Evolutionary conservation across 352 stramenopile species (phyloP), one percentile per base, ranked within the genome.

Genomic region (Globisporangium barbulae): DNA sequence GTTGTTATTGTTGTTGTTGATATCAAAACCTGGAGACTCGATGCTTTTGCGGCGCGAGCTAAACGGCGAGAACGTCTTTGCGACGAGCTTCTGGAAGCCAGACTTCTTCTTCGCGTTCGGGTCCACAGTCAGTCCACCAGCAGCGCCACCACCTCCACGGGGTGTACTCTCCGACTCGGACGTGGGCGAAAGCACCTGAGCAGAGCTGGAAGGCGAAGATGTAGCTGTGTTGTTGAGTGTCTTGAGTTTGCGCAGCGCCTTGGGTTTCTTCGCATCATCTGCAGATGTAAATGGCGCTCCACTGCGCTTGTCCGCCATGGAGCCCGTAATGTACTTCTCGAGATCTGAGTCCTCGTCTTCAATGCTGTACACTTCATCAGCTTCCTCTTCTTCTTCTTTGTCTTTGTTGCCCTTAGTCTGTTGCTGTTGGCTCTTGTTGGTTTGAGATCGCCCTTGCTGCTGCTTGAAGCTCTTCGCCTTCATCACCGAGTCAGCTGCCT

Each of bases 71-170:
- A 91, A 71, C 1, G 71, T 74, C 44, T 79, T 81, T 25, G 76
- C 75, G 31, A 90, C 75, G 22, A 90, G 71, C n/a, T 84, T 89
- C 63, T 87, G 70, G 25, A 91, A 74, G 25, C 80, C 85, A 7
- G 73, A 80, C 50, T 77, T 76, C 59, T 83, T 85, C 42, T 71
- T 77, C 53, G 42, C 56, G 1, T 30, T 13, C 2, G 42, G 42
- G 33, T 62, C 56, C 22, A 54, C 28, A 10, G 37, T 35, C 5
- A 53, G 64, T 15, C 21, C 21, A 65, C 47, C 31, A 47, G 49
- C 25, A 47, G 49, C 25, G 52, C 22, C 30, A 47, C 45, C 42
- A 63, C 57, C 47, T 10, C 62, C 15, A 35, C 19, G 53, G 42
- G 33, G 22, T 10, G 31, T 58, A n/a, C 10, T 30, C n/a, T 66